Percentiles rank a stretch among this genome's conserved stretches.
phyloP scores from a whole-genome alignment of 441 rosid species.

The Pelargonium myrrhifolium region DNA sequence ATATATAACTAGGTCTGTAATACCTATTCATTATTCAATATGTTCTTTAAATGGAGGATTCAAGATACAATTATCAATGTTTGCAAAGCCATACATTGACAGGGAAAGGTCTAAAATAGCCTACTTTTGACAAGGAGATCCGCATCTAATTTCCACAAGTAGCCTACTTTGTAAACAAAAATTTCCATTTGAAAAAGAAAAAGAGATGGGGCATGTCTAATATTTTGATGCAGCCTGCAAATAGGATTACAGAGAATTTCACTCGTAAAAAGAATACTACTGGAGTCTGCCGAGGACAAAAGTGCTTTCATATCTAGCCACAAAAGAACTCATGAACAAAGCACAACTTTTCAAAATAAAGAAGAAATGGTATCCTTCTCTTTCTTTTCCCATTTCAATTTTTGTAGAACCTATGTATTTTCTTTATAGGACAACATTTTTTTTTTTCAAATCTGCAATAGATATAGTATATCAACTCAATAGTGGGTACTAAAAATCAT shows the following conservation, averaged over 20 bases:
- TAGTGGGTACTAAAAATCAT: background rate
- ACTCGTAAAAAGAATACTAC: background rate
- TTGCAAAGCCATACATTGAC: background rate
- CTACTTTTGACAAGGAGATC: no score
- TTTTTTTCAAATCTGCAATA: background rate
- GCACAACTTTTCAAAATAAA: background rate
- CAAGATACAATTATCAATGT: background rate
- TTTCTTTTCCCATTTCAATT: background rate
- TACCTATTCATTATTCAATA: background rate
- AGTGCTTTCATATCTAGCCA: background rate
- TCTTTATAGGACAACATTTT: background rate
- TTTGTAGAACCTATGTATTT: background rate
- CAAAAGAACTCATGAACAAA: background rate
- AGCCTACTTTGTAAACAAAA: background rate
- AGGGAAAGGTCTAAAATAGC: background rate
- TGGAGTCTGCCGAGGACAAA: background rate
- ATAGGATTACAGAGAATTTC: background rate
- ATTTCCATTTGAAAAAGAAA: background rate
- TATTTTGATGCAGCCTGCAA: background rate
- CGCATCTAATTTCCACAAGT: background rate
- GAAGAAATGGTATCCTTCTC: background rate
- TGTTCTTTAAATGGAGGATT: background rate
- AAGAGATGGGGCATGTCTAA: background rate
- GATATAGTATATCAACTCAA: background rate
- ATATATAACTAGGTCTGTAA: background rate